These are phyloP conservation scores for Aspergillus uvarum DNA, from an alignment of 2,329 filamentous ascomycete genomes.

Conservation along the genomic window DNA sequence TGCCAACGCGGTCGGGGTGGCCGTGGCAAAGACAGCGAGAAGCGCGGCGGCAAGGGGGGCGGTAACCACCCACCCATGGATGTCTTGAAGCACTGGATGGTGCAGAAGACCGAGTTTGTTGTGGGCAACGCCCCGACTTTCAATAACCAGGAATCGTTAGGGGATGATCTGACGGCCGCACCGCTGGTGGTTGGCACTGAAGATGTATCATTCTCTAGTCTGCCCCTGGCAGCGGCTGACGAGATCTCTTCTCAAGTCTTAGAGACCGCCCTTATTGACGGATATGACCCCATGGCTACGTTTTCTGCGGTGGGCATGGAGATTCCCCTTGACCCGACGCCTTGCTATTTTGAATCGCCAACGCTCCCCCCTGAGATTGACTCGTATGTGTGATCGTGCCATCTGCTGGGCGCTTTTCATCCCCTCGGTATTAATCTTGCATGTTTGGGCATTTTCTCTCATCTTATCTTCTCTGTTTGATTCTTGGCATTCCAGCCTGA, in stretches of 20 bases:
- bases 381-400: conserved; percentile 36
- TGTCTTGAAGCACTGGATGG: conserved; percentile 60
- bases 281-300: conserved; percentile 31
- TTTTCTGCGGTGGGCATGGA: conserved; percentile 32
- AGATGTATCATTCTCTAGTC: conserved; percentile 14
- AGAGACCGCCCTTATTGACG: conserved; percentile 29
- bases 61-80: conserved; percentile 64
- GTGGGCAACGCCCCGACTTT: conserved; percentile 33
- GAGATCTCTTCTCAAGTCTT: conserved; percentile 24
- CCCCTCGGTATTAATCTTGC: neutral
- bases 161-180: conserved; percentile 21
- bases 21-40: conserved; percentile 58
- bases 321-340: conserved; percentile 30
- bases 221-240: conserved; percentile 19
- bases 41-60: conserved; percentile 61
- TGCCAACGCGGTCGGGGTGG: conserved; percentile 56
- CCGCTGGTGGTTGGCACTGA: conserved; percentile 14
- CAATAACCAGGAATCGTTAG: conserved; percentile 25
- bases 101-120: conserved; percentile 54
- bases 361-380: conserved; percentile 35
- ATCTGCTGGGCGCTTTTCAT: neutral
- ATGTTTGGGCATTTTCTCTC: conserved; percentile 6
- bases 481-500: conserved; percentile 2
- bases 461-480: conserved; percentile 12
- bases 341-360: conserved; percentile 35